Evolutionary conservation across 169 alveolate genomes (phyloP), one percentile per base, ranked within the genome.

Genomic region (Neospora caninum): DNA sequence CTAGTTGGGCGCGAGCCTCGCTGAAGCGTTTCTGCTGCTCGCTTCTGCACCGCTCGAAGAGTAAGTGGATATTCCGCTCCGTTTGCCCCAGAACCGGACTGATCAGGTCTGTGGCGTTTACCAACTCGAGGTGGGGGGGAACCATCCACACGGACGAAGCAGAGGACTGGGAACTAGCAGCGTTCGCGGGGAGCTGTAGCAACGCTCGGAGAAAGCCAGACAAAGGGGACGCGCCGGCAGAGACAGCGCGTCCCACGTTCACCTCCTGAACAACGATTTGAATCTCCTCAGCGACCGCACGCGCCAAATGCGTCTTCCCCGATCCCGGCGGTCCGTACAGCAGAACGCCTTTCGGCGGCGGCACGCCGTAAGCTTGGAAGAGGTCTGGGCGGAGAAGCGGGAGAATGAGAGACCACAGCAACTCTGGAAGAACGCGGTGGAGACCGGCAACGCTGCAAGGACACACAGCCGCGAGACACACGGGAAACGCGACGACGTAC

Each of bases 251-350:
- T 29, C 73, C n/a, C 20, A 10, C 31, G 73, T 64, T 64, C n/a
- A 64, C 73, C 20, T 64, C 73, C 7, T 64, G 43, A 1, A 43
- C 45, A 22, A 86, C 22, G 92, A 43, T 1, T 20, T 49, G 80
- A 22, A 86, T 31, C 95, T 99, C 99, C 53, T 99, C 99, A 7
- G 99, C 99, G 64, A 99, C 98, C 18, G 99, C 99, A 94, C 98
- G 96, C 9, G 99, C 99, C 93, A 98, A 73, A 84, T 97, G 69
- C 64, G 98, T 97, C 86, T 96, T 96, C 87, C 99, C 99, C 13
- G 98, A 96, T 29, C 98, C 98, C 20, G 98, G 98, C 53, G 96
- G 96, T 29, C 98, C 98, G 41, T 96, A 93, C 94, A 97, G 94
- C 93, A 86, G 92, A 78, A 86, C 39, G 42, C 92, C 92, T 20